Conservation (phyloP, 768 basidiomycete species). For the Phylloporus arenicola region DNA sequence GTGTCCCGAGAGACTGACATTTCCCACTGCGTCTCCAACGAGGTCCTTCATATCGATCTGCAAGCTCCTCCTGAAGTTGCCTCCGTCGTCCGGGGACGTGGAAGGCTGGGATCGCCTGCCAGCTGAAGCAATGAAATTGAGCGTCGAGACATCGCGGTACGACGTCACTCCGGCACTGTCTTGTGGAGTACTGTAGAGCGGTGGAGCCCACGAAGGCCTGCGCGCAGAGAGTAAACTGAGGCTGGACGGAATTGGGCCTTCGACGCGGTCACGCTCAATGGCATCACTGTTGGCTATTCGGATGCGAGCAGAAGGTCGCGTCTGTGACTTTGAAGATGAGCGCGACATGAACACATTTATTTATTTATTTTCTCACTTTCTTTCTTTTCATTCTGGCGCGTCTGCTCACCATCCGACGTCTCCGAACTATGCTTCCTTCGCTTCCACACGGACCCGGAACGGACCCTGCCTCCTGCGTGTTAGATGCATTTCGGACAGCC, state of each 20-base stretch:
- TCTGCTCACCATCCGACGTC: constrained; percentile 3
- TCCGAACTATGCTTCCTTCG: constrained; percentile 32
- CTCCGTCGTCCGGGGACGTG: constrained; percentile 43
- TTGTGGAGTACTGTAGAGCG: constrained; percentile 24
- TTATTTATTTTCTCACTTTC: not conserved
- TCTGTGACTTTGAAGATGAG: constrained; percentile 22
- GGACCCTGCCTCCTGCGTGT: constrained; percentile 59
- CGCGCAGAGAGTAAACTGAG: constrained; percentile 31
- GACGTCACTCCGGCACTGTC: constrained; percentile 23
- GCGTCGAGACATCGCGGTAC: constrained; percentile 27
- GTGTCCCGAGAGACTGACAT: constrained; percentile 43
- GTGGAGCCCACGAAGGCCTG: constrained; percentile 30
- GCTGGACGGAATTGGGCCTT: constrained; percentile 24
- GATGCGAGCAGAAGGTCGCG: constrained; percentile 5
- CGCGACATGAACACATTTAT: constrained; percentile 17
- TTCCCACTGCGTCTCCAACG: constrained; percentile 79
- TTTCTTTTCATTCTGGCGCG: constrained; percentile 5
- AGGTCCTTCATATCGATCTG: constrained; percentile 77
- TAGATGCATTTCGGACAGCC: constrained; percentile 78
- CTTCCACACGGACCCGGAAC: constrained; percentile 41
- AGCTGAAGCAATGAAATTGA: not conserved
- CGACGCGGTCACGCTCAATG: too few species aligned
- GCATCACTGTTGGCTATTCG: too few species aligned
- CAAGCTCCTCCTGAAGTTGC: constrained; percentile 52
- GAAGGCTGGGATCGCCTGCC: too few species aligned